A percentile compares a stretch with the other conserved stretches of the same genome.
phyloP scores from a whole-genome alignment of 371 early-diverging fungal species.

The Rhizomucor miehei region DNA sequence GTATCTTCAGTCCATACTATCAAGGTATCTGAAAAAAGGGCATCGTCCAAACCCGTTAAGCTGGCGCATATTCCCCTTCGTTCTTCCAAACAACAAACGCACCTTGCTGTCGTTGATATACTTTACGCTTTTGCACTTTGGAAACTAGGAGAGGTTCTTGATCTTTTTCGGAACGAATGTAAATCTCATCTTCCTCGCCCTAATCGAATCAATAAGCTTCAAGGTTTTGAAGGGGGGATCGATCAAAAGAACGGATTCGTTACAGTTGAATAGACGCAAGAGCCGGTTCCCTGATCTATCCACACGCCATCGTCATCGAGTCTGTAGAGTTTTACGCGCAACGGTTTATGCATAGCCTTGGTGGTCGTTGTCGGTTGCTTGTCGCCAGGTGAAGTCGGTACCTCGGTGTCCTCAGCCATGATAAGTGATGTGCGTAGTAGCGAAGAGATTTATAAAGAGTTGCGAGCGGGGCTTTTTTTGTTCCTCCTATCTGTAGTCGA shows the following conservation, averaged over 20 bases:
- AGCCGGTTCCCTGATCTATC: slow-evolving; percentile 84
- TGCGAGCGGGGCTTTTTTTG: too few species aligned
- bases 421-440: too few species aligned
- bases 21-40: slow-evolving; percentile 64
- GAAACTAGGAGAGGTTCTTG: slow-evolving; percentile 60
- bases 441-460: too few species aligned
- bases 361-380: neutral
- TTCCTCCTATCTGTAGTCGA: too few species aligned
- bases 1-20: slow-evolving; percentile 91
- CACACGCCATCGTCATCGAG: slow-evolving; percentile 64
- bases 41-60: slow-evolving; percentile 3
- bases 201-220: slow-evolving; percentile 24
- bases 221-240: slow-evolving; percentile 14
- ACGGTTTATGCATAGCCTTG: slow-evolving; percentile 5
- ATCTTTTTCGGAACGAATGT: slow-evolving; percentile 67
- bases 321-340: slow-evolving; percentile 80
- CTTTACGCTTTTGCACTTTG: slow-evolving; percentile 59
- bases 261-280: slow-evolving; percentile 57
- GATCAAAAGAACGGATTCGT: slow-evolving; percentile 4
- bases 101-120: slow-evolving; percentile 85
- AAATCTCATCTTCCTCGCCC: slow-evolving; percentile 48
- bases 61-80: neutral
- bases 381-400: neutral
- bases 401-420: neutral
- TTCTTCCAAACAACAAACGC: slow-evolving; percentile 32